These are phyloP conservation scores for Leccinum cinnamomeum DNA, from an alignment of 1,284 basidiomycete species.

Conservation along the genomic window DNA sequence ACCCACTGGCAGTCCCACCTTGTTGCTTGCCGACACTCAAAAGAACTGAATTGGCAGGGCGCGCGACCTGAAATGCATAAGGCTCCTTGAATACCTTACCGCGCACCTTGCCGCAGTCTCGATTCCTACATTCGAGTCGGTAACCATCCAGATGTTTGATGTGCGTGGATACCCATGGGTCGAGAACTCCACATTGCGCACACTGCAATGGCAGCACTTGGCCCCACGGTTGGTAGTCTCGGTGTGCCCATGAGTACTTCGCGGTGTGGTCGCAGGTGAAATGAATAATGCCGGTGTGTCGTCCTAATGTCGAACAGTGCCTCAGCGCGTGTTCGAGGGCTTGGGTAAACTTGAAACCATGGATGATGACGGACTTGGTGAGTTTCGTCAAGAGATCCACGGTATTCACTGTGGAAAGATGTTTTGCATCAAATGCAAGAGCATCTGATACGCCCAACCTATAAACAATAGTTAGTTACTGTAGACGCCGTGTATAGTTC, in stretches of 20 bases:
- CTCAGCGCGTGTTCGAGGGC: neutral
- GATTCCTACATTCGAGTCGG: neutral
- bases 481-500: neutral
- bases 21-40: neutral
- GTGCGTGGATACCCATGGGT: neutral
- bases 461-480: neutral
- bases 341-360: neutral
- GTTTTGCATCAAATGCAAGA: neutral
- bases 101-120: neutral
- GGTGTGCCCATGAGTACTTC: neutral
- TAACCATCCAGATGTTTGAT: neutral
- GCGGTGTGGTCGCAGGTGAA: neutral
- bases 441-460: neutral
- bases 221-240: neutral
- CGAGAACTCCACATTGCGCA: neutral
- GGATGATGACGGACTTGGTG: neutral
- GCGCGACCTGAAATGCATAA: neutral
- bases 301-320: neutral
- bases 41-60: neutral
- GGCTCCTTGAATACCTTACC: neutral
- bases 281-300: neutral
- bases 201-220: neutral
- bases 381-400: neutral
- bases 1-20: neutral
- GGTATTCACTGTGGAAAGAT: neutral